phyloP scores from a whole-genome alignment of 2,329 filamentous ascomycete species.

The Aureobasidium sp. region DNA sequence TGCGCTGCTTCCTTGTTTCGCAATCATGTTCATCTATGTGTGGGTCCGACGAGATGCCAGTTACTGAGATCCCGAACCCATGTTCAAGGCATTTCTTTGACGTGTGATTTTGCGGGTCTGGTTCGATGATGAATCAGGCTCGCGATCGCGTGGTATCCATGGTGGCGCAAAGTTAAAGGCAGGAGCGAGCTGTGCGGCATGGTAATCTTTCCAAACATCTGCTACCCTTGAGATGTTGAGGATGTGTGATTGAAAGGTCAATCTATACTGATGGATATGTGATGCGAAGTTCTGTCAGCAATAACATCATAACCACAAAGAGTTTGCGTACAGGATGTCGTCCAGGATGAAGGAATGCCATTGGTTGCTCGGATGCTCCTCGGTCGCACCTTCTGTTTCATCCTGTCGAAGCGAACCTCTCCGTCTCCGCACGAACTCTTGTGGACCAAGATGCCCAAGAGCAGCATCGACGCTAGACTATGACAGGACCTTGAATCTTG shows the following conservation, averaged over 20 bases:
- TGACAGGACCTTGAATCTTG: neutral
- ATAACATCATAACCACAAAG: neutral
- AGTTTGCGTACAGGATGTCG: neutral
- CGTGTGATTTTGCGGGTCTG: neutral
- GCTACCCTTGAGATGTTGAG: no score
- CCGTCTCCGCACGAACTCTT: neutral
- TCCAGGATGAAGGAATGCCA: neutral
- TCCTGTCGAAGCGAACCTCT: neutral
- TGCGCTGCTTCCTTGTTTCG: no score
- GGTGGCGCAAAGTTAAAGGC: neutral
- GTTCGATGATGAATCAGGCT: neutral
- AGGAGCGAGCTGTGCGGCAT: neutral
- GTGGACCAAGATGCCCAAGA: neutral
- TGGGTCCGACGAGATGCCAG: neutral
- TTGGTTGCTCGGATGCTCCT: neutral
- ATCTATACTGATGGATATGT: neutral
- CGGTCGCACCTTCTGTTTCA: slow-evolving; percentile 1
- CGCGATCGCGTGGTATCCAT: neutral
- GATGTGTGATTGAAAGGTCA: neutral
- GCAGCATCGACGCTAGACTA: neutral
- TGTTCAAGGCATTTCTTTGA: neutral
- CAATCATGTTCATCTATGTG: neutral
- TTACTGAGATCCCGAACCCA: neutral
- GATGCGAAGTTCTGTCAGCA: neutral
- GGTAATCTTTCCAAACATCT: no score